Conservation (phyloP, 2,329 filamentous ascomycete species). For the Aspergillus sp. region DNA sequence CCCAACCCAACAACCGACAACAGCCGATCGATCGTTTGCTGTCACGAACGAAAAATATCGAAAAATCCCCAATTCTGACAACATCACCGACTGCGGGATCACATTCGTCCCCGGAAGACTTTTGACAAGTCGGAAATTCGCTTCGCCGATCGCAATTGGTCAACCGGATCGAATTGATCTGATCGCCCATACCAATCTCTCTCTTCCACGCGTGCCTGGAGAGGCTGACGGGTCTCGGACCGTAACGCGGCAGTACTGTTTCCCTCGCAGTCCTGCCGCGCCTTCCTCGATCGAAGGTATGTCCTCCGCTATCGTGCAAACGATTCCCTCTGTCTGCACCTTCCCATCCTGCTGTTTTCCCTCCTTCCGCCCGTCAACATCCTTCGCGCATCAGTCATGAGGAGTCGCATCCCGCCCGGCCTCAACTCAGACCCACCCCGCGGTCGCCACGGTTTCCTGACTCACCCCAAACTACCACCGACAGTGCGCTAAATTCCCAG, state of each 20-base stretch:
- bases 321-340: constrained; percentile 54
- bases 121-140: constrained; percentile 19
- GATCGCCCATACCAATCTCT: constrained; percentile 9
- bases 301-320: constrained; percentile 61
- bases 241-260: constrained; percentile 20
- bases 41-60: constrained; percentile 5
- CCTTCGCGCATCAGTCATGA: constrained; percentile 51
- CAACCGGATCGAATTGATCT: constrained; percentile 11
- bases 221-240: constrained; percentile 21
- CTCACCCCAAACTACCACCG: constrained; percentile 11
- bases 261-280: constrained; percentile 17
- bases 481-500: constrained; percentile 22
- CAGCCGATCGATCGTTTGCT: constrained; percentile 10
- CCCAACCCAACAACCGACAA: constrained; percentile 15
- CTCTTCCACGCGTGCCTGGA: constrained; percentile 16
- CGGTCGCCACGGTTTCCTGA: constrained; percentile 19
- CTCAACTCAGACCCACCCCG: constrained; percentile 46
- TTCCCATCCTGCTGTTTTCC: constrained; percentile 34
- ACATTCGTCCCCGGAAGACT: constrained; percentile 21
- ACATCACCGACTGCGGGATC: constrained; percentile 4
- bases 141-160: constrained; percentile 24
- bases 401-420: constrained; percentile 40
- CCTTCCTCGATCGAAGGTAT: constrained; percentile 45
- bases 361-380: constrained; percentile 42
- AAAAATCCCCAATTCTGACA: constrained; percentile 13